Conservation (phyloP, 495 filamentous ascomycete genomes). For the Copromyces sp. region DNA sequence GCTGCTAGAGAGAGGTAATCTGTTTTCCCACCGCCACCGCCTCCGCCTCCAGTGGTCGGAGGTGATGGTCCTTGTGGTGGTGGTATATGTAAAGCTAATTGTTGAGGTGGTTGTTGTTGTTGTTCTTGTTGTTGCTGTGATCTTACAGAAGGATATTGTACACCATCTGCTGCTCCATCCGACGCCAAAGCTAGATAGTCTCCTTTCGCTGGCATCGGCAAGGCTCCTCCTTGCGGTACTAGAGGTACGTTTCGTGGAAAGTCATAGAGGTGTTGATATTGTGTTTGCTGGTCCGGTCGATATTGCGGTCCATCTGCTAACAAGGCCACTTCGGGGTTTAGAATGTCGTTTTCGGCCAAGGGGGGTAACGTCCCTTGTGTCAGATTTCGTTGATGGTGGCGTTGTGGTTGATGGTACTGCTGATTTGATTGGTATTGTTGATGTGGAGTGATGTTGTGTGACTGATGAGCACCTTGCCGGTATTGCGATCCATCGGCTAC, state of each 20-base stretch:
- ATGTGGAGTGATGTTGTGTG: background rate
- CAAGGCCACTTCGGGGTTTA: conserved; percentile 3
- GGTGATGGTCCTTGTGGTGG: background rate
- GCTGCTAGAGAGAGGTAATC: background rate
- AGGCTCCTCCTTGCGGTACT: background rate
- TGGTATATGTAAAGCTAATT: background rate
- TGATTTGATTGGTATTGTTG: background rate
- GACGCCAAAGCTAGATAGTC: background rate
- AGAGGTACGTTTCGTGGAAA: background rate
- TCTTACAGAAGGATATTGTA: background rate
- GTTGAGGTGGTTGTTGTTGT: background rate
- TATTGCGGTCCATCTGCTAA: background rate
- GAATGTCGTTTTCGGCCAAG: background rate
- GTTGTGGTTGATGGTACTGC: background rate
- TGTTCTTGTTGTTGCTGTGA: background rate
- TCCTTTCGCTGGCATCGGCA: background rate
- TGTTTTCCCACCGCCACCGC: background rate
- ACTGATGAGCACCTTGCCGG: background rate
- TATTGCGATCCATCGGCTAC: conserved; percentile 20
- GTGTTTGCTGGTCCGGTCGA: background rate
- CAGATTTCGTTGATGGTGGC: conserved; percentile 1
- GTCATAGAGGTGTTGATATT: background rate
- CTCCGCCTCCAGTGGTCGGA: background rate
- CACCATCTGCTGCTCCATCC: background rate
- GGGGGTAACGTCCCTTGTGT: background rate